Conservation (phyloP, 2,329 filamentous ascomycete species). For the Fusarium keratoplasticum region DNA sequence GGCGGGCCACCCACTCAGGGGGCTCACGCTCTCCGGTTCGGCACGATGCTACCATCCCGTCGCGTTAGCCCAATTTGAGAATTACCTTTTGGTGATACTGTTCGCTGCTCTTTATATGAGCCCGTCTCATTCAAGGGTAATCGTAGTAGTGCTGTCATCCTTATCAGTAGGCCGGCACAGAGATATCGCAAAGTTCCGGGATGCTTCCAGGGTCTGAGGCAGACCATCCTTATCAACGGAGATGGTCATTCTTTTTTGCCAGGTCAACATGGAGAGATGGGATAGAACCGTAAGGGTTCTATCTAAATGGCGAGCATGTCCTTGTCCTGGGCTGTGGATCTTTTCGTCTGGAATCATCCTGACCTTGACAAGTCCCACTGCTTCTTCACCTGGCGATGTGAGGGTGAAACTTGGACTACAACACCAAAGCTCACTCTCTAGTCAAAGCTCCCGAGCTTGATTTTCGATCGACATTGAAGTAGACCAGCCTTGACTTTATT, state of each 20-base stretch:
- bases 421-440: not conserved
- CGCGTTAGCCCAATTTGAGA: slow-evolving; percentile 15
- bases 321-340: not conserved
- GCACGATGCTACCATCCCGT: slow-evolving; percentile 27
- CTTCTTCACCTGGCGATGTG: not conserved
- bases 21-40: not conserved
- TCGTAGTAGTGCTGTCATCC: not conserved
- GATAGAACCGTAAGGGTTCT: not conserved
- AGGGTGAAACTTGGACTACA: not conserved
- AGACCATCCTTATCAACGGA: slow-evolving; percentile 43
- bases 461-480: not conserved
- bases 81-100: slow-evolving; percentile 1
- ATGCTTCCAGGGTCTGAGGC: slow-evolving; percentile 21
- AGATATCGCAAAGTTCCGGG: slow-evolving; percentile 9
- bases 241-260: slow-evolving; percentile 2
- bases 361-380: not conserved
- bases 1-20: not conserved
- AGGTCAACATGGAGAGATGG: not conserved
- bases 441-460: not conserved
- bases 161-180: slow-evolving; percentile 23
- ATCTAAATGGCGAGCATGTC: not conserved
- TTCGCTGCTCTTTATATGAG: not conserved
- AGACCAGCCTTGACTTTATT: not conserved
- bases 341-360: not conserved
- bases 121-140: not conserved